Evolutionary conservation across 2,329 filamentous ascomycete species (phyloP).

Genomic region (Penicillium sumatraense): DNA sequence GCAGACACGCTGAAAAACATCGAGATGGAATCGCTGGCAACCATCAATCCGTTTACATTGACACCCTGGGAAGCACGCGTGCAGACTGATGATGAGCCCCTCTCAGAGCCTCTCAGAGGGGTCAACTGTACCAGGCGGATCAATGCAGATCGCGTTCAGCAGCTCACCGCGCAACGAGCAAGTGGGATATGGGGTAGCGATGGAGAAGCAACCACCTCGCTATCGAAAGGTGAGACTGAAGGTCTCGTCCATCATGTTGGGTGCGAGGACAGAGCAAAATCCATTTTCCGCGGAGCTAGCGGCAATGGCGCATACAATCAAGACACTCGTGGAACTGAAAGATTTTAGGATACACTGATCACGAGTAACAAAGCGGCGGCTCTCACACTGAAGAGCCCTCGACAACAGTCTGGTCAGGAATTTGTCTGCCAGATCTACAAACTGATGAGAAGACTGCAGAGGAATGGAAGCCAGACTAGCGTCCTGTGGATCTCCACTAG

Average conservation of each 20-base stretch:
- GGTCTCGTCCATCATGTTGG: slow-evolving; percentile 4
- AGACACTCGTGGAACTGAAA: slow-evolving; percentile 22
- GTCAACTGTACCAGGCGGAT: slow-evolving; percentile 7
- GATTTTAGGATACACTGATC: slow-evolving; percentile 23
- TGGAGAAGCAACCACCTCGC: too few species aligned
- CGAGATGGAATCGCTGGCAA: slow-evolving; percentile 18
- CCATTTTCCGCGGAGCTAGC: slow-evolving; percentile 27
- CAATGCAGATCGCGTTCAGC: slow-evolving; percentile 22
- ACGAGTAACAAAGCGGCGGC: slow-evolving; percentile 22
- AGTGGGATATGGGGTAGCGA: too few species aligned
- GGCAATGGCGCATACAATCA: too few species aligned
- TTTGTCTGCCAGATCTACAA: slow-evolving; percentile 22
- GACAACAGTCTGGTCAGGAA: slow-evolving; percentile 27
- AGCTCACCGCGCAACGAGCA: too few species aligned
- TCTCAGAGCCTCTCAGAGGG: not conserved
- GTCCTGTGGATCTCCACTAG: slow-evolving; percentile 22
- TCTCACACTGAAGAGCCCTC: slow-evolving; percentile 26
- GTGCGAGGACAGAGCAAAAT: slow-evolving; percentile 27
- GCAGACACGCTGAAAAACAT: slow-evolving; percentile 12
- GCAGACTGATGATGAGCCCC: not conserved
- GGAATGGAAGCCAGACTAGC: slow-evolving; percentile 22
- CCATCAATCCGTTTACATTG: slow-evolving; percentile 12
- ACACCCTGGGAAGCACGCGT: slow-evolving; percentile 7
- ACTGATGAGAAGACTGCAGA: slow-evolving; percentile 12
- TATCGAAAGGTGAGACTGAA: slow-evolving; percentile 23